Percentiles rank a stretch among this genome's conserved stretches.
phyloP scores from a whole-genome alignment of 192 early-diverging fungal genomes.

The Funneliformis geosporum region DNA sequence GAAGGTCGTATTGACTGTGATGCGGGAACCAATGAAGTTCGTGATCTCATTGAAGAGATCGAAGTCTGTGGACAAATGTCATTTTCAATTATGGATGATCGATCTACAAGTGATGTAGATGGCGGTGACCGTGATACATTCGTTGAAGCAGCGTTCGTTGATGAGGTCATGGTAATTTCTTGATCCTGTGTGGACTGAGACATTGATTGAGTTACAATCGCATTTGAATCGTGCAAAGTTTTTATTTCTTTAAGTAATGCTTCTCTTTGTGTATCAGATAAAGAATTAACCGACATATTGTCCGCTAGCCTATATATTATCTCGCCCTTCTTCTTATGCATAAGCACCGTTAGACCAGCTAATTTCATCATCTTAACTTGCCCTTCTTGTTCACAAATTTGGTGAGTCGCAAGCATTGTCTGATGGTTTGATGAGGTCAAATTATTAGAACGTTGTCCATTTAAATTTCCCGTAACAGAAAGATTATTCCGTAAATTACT shows the following conservation, averaged over 20 bases:
- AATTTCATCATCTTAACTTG: constrained; percentile 13
- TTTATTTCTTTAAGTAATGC: constrained; percentile 50
- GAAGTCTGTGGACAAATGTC: constrained; percentile 29
- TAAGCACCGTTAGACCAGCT: constrained; percentile 49
- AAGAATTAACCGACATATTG: constrained; percentile 53
- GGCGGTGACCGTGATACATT: background rate
- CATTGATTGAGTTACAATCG: constrained; percentile 6
- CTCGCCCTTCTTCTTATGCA: constrained; percentile 47
- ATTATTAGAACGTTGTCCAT: background rate
- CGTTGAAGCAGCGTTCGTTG: background rate
- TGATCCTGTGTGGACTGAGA: background rate
- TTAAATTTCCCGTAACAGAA: background rate
- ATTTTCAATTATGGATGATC: background rate
- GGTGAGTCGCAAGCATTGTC: background rate
- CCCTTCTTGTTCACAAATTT: background rate
- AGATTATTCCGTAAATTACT: background rate
- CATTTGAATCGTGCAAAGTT: constrained; percentile 46
- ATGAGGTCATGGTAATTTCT: background rate
- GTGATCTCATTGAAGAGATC: constrained; percentile 58
- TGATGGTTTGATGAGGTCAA: background rate
- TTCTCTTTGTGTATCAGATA: constrained; percentile 47
- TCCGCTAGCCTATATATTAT: constrained; percentile 58
- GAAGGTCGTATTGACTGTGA: background rate
- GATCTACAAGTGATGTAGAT: background rate
- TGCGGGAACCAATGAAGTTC: constrained; percentile 41